These are phyloP conservation scores for Tylopilus felleus DNA, from an alignment of 768 basidiomycete genomes.

Conservation along the genomic window DNA sequence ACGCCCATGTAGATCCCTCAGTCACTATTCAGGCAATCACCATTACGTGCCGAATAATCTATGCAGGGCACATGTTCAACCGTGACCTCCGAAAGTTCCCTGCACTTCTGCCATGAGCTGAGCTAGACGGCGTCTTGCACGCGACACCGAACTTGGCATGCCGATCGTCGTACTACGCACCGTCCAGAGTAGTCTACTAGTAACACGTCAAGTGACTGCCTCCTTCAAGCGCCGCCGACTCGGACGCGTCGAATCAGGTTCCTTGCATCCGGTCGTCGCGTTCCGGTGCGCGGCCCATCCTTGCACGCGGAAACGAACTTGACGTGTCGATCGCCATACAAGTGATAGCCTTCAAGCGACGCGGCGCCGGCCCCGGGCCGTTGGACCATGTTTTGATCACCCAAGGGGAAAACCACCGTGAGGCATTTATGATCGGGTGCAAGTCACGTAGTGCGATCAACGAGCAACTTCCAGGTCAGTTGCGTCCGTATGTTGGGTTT, in stretches of 20 bases:
- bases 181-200: no score
- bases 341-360: background rate
- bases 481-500: background rate
- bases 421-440: background rate
- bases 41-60: background rate
- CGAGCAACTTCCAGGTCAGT: background rate
- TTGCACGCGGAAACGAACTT: no score
- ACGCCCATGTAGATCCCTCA: background rate
- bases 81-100: background rate
- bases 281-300: no score
- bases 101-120: background rate
- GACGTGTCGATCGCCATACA: background rate
- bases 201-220: background rate
- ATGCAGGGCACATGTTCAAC: background rate
- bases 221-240: no score
- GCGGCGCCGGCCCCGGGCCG: background rate
- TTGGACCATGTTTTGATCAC: background rate
- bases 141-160: background rate
- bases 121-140: background rate
- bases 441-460: background rate
- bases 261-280: no score
- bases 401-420: no score
- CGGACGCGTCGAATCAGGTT: no score
- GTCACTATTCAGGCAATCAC: background rate
- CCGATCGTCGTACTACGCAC: background rate